Evolutionary conservation across 148 eudicot species (phyloP), one percentile per base, ranked within the genome.

Genomic region (Camellia sinensis): DNA sequence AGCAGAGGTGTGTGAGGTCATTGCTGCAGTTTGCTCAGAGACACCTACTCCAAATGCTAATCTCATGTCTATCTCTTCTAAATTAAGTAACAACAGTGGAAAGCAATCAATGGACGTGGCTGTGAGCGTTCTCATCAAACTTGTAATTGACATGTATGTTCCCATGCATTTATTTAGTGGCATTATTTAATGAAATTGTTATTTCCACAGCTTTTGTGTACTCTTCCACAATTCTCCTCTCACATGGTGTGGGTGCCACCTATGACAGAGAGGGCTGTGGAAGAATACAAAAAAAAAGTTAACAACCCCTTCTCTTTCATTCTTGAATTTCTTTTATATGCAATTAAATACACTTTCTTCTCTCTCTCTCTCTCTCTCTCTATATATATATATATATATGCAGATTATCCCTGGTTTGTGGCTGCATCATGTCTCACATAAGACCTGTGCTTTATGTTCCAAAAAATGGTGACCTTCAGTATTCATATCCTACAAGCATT

Each of bases 131-230:
- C 98, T 96, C 78, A 91, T 96, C 80, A 96, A 96, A 89, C 99
- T 96, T 81, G 92, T 96, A 53, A 96, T 96, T 85, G 99, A 96
- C 93, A 96, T 96, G 99, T 96, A 96, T 79, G 99, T 75, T 81
- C 78, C 64, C 2, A 71, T 78, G 50, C 54, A 54, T 59, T 67
- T 56, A 37, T 79, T 67, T 43, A 64, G 43, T 73, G 37, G 53
- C 12, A 48, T 64, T 53, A 40, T 21, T 64, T 15, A 18, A 18
- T 12, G 40, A 6, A 8, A n/a, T 78, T 78, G 18, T 67, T 67
- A 29, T 29, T 29, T 29, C 3, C 9, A 53, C 66, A 9, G 48
- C 5, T 40, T 61, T 60, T 22, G 14, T 21, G 13, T 60, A 19
- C 12, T 29, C 37, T 29, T 29, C 37, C 37, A 29, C 37, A 1